These are phyloP conservation scores for Lolium rigidum DNA, from an alignment of 176 grass and related monocot species.

Conservation along the genomic window DNA sequence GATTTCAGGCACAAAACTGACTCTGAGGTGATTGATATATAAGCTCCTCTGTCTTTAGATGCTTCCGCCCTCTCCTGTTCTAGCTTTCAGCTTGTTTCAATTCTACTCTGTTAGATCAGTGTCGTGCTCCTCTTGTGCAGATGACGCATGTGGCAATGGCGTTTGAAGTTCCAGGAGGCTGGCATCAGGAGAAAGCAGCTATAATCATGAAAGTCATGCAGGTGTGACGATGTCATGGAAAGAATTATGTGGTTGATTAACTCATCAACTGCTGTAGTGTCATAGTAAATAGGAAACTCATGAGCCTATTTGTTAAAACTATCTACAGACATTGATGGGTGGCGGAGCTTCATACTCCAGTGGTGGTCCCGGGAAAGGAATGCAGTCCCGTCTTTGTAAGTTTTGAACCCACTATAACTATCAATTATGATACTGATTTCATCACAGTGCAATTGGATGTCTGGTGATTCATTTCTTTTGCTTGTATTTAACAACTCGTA, in stretches of 20 bases:
- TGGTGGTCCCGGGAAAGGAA: slow-evolving; percentile 62
- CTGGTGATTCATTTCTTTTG: no score
- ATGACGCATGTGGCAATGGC: slow-evolving; percentile 52
- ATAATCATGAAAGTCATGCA: slow-evolving; percentile 56
- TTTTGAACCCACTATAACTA: background rate
- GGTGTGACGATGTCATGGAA: slow-evolving; percentile 16
- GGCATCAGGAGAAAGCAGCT: slow-evolving; percentile 58
- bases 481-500: no score
- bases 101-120: background rate
- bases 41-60: background rate
- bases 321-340: slow-evolving; percentile 60
- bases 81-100: background rate
- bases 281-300: background rate
- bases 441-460: no score
- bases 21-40: slow-evolving; percentile 44
- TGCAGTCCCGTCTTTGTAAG: slow-evolving; percentile 62
- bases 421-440: background rate
- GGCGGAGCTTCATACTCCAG: slow-evolving; percentile 61
- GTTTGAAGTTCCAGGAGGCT: slow-evolving; percentile 66
- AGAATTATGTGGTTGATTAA: background rate
- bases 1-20: slow-evolving; percentile 54
- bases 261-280: background rate
- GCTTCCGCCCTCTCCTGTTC: background rate
- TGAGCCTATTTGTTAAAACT: background rate
- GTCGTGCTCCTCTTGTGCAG: slow-evolving; percentile 6